Base-by-base conservation (phyloP, 768 basidiomycete species). In the Leccinum imitatum region DNA sequence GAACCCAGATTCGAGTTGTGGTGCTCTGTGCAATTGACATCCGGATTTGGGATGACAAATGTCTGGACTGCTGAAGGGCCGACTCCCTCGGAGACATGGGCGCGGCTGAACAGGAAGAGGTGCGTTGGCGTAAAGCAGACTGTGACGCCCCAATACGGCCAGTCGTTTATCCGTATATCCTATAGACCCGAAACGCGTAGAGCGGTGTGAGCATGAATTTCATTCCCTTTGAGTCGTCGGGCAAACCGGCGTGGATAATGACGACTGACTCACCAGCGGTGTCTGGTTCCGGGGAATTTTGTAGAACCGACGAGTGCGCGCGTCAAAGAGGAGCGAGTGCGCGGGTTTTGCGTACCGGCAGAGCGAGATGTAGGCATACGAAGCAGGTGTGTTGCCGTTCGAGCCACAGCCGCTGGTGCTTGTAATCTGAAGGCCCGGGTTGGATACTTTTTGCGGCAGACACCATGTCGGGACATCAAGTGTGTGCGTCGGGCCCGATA, bases 281-380 rank as follows among this genome's bases (percentile, higher is more conserved):
- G 60, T 62, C 46, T n/a, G n/a, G n/a, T n/a, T n/a, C n/a, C 62
- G 54, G 9, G 67, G 67, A 23, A 64, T 62, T 31, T 66, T 69
- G 60, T 61, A 61, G 54, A 66, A 67, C n/a, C 27, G 62, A 37
- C 64, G 57, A 31, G 6, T 30, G 13, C 25, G 41, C 5, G 57
- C 47, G 56, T 67, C 61, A 39, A 67, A 67, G 13, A 69, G n/a
- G 30, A 69, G 23, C 0, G 64, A 57, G 9, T 63, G 54, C 19
- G 35, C 52, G 21, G 61, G 67, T 19, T 59, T 57, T 25, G 30
- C 58, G 7, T 52, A 11, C 3, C 54, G 8, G 50, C 51, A 54
- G 41, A 69, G 58, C 23, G 62, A 61, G 50, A 69, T 35, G 8
- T 62, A 61, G 6, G 33, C 62, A 17, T 64, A 69, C 15, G 15